Percentiles rank a stretch among this genome's conserved stretches.
These are phyloP conservation scores for Prorocentrum cordatum DNA, from an alignment of 169 alveolate genomes.

Conservation along the genomic window DNA sequence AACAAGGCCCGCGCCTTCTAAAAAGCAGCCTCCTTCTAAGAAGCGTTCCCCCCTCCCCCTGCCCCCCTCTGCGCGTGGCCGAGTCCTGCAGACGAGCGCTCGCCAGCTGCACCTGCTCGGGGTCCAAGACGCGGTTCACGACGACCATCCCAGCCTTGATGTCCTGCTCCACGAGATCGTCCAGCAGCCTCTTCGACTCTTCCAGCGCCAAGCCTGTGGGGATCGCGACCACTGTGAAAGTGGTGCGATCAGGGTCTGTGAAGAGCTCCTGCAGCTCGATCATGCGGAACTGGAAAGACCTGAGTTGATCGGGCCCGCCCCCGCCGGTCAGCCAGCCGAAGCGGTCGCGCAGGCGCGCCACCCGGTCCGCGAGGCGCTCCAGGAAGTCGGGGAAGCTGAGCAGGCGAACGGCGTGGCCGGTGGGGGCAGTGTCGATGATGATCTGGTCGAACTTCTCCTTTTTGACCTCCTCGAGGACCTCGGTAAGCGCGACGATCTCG, in stretches of 20 bases:
- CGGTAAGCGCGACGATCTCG: slow-evolving; percentile 52
- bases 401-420: slow-evolving; percentile 47
- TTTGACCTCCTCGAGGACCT: background rate
- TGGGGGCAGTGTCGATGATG: slow-evolving; percentile 65
- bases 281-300: slow-evolving; percentile 62
- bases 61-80: no score
- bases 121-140: slow-evolving; percentile 30
- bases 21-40: no score
- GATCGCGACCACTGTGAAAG: slow-evolving; percentile 49
- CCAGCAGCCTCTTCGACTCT: slow-evolving; percentile 31
- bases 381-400: slow-evolving; percentile 49
- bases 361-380: slow-evolving; percentile 54
- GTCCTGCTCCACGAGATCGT: background rate
- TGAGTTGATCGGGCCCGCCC: slow-evolving; percentile 29
- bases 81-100: no score
- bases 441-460: slow-evolving; percentile 55
- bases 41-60: no score
- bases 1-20: no score
- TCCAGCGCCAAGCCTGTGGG: slow-evolving; percentile 47
- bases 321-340: slow-evolving; percentile 46
- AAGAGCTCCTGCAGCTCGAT: slow-evolving; percentile 65
- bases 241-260: slow-evolving; percentile 50
- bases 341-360: slow-evolving; percentile 51
- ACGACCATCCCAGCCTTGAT: background rate
- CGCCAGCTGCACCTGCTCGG: slow-evolving; percentile 20